phyloP scores from a whole-genome alignment of 768 basidiomycete genomes.

The Lactarius indigo region DNA sequence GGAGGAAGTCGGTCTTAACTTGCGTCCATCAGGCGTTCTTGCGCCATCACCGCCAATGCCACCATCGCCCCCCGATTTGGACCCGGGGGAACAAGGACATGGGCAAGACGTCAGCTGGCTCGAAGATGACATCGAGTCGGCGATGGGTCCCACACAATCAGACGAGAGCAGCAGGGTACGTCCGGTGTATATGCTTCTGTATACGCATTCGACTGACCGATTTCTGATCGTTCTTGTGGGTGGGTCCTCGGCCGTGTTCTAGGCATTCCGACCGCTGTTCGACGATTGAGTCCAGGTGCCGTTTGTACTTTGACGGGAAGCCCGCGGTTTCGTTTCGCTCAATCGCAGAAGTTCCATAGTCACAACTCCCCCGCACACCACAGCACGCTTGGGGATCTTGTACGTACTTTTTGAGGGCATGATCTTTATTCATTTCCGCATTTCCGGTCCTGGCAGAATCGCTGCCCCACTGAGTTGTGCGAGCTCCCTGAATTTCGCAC shows the following conservation, averaged over 20 bases:
- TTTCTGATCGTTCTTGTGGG: background rate
- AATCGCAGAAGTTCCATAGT: background rate
- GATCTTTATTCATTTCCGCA: conserved; percentile 6
- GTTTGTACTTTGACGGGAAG: background rate
- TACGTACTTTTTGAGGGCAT: conserved; percentile 11
- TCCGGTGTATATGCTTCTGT: background rate
- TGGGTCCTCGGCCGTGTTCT: background rate
- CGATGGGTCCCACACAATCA: conserved; percentile 24
- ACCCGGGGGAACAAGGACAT: conserved; percentile 5
- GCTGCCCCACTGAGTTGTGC: background rate
- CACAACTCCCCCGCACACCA: background rate
- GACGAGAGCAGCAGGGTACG: conserved; percentile 23
- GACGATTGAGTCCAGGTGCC: conserved; percentile 17
- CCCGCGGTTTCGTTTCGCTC: background rate
- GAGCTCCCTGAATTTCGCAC: background rate
- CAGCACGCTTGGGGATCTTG: conserved; percentile 6
- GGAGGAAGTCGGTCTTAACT: conserved; percentile 42
- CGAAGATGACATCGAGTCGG: conserved; percentile 23
- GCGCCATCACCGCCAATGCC: background rate
- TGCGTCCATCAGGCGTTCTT: conserved; percentile 1
- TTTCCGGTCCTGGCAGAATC: background rate
- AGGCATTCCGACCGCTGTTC: conserved; percentile 24
- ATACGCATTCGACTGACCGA: background rate
- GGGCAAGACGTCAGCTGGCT: background rate
- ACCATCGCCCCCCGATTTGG: background rate